phyloP scores from a whole-genome alignment of 2,329 filamentous ascomycete species.

The Aureobasidium sp. region DNA sequence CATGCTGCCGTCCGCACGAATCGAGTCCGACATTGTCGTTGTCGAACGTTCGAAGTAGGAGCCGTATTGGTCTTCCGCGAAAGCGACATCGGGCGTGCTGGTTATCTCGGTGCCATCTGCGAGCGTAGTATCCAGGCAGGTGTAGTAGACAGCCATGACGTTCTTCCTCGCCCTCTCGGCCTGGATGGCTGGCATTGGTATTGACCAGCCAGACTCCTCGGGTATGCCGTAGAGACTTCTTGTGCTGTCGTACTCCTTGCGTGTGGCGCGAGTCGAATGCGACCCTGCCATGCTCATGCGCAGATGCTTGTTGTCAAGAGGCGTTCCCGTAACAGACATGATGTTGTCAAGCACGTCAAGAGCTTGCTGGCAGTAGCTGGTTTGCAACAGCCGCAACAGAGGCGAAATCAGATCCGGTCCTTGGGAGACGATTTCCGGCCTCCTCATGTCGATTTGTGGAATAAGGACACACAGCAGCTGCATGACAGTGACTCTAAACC shows the following conservation, averaged over 20 bases:
- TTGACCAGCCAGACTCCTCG: conserved; percentile 91
- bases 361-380: conserved; percentile 88
- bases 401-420: conserved; percentile 94
- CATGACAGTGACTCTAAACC: conserved; percentile 93
- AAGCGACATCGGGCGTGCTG: conserved; percentile 81
- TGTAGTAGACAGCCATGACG: conserved; percentile 94
- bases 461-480: conserved; percentile 78
- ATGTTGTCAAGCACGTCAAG: conserved; percentile 89
- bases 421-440: conserved; percentile 80
- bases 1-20: conserved; percentile 60
- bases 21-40: conserved; percentile 82
- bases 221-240: conserved; percentile 95
- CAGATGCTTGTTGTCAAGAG: conserved; percentile 89
- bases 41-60: conserved; percentile 70
- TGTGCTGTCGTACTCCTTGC: conserved; percentile 90
- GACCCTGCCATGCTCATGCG: conserved; percentile 97
- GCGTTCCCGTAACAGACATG: conserved; percentile 79
- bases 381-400: conserved; percentile 79
- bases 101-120: conserved; percentile 48
- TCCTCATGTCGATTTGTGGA: conserved; percentile 86
- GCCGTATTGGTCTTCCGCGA: conserved; percentile 77
- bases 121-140: conserved; percentile 54
- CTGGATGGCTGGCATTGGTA: conserved; percentile 85
- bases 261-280: conserved; percentile 69
- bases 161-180: conserved; percentile 81